Evolutionary conservation across 2,329 filamentous ascomycete species (phyloP), one percentile per base, ranked within the genome.

Genomic region (Bimuria novae-zelandiae): DNA sequence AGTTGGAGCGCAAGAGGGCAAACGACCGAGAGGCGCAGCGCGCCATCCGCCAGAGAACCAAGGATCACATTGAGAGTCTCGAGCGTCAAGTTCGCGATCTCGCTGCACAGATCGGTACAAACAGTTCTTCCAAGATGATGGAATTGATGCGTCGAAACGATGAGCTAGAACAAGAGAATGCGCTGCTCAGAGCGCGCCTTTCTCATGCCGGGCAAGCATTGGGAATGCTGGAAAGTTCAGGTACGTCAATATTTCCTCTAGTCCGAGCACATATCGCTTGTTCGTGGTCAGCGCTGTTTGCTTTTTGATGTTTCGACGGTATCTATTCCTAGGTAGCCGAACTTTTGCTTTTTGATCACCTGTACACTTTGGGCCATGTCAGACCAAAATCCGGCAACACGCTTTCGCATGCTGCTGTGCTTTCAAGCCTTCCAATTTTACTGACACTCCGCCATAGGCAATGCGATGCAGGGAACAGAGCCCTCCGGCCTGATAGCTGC

Each of bases 11-110:
- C 45, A 85, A 85, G 67, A 76, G 82, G 54, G 82, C 82, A 56
- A 84, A 84, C 67, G 82, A 85, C 66, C 77, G 82, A 56, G 82
- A 85, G 68, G 82, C 82, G 49, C 82, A 85, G 64, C 77, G 82
- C 59, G 82, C 81, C 43, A 85, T 84, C 59, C 79, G 82, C 25
- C 80, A 83, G 63, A 72, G 82, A 55, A 84, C 81, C 36, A 84
- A 82, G 59, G 81, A 83, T 58, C 82, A 83, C 65, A 84, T 84
- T 55, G 82, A 84, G 57, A 74, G 73, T 23, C 76, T 85, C n/a
- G 81, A 85, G 61, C 72, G 76, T 43, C 79, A 80, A 52, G 78
- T 84, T 41, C 77, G 76, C 37, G 81, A 84, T 40, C 73, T 84
- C 42, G 79, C 75, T 43, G 69, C 76, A 10, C 77, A 77, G 48